These are phyloP conservation scores for Lolium rigidum DNA, from an alignment of 176 grass and related monocot species.

Conservation along the genomic window DNA sequence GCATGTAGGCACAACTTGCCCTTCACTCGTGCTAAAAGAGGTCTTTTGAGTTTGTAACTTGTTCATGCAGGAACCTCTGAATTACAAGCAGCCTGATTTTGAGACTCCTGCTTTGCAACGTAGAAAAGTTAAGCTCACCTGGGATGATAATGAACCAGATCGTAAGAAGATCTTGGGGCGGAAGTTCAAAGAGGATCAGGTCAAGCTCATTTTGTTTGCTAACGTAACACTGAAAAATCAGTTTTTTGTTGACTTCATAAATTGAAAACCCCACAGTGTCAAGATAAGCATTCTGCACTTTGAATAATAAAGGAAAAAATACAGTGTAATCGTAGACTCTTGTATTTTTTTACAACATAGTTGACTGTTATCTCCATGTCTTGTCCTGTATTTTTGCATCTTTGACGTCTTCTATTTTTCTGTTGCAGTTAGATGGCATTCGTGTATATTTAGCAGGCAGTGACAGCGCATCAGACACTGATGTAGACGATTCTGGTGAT, in stretches of 20 bases:
- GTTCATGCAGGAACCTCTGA: conserved; percentile 57
- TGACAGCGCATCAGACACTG: conserved; percentile 65
- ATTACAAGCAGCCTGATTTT: conserved; percentile 82
- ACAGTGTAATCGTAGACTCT: neutral
- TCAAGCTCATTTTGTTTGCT: conserved; percentile 33
- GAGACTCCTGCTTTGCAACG: conserved; percentile 87
- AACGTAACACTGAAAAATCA: neutral
- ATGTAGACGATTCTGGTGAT: conserved; percentile 49
- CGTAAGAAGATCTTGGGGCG: conserved; percentile 73
- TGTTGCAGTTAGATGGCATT: conserved; percentile 75
- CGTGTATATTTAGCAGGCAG: conserved; percentile 63
- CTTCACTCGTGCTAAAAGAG: conserved; percentile 19
- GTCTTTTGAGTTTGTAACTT: conserved; percentile 6
- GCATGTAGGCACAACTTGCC: no score
- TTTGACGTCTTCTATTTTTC: conserved; percentile 4
- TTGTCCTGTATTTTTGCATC: conserved; percentile 24
- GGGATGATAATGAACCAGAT: conserved; percentile 90
- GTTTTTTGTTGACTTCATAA: neutral
- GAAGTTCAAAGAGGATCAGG: conserved; percentile 88
- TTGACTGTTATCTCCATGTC: neutral
- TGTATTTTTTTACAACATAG: neutral
- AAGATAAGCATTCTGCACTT: neutral
- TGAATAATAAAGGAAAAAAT: neutral
- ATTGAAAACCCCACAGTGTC: neutral
- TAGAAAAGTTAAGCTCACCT: conserved; percentile 81